These are phyloP conservation scores for Triglochin maritima DNA, from an alignment of 106 monocot species.

Conservation along the genomic window DNA sequence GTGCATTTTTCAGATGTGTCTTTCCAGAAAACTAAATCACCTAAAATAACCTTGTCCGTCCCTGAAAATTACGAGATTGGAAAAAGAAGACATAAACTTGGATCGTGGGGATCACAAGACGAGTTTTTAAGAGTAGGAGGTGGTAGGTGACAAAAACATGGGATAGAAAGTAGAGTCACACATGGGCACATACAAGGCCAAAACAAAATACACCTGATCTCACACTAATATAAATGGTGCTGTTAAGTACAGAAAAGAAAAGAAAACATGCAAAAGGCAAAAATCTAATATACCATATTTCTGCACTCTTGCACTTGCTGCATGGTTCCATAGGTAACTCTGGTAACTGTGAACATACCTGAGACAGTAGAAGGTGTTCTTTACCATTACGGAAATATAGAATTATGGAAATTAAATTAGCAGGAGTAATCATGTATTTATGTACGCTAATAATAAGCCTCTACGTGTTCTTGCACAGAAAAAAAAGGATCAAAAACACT, in stretches of 20 bases:
- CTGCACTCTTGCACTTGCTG: constrained; percentile 74
- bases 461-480: too few relatives aligned
- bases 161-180: too few relatives aligned
- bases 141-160: too few relatives aligned
- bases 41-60: constrained; percentile 53
- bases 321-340: constrained; percentile 99
- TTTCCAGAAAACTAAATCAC: constrained; percentile 85
- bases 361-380: not conserved
- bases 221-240: too few relatives aligned
- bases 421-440: too few relatives aligned
- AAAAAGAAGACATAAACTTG: not conserved
- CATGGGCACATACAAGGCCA: too few relatives aligned
- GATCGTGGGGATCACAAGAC: not conserved
- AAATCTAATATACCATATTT: constrained; percentile 51
- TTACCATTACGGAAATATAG: not conserved
- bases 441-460: too few relatives aligned
- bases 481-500: too few relatives aligned
- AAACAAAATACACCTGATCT: too few relatives aligned
- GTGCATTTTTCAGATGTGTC: constrained; percentile 23
- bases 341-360: constrained; percentile 99
- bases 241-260: not conserved
- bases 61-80: constrained; percentile 25
- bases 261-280: not conserved
- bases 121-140: not conserved
- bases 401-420: not conserved